A percentile compares a stretch with the other conserved stretches of the same genome.
Conservation (phyloP, 306 rosid species). For the Geum urbanum region DNA sequence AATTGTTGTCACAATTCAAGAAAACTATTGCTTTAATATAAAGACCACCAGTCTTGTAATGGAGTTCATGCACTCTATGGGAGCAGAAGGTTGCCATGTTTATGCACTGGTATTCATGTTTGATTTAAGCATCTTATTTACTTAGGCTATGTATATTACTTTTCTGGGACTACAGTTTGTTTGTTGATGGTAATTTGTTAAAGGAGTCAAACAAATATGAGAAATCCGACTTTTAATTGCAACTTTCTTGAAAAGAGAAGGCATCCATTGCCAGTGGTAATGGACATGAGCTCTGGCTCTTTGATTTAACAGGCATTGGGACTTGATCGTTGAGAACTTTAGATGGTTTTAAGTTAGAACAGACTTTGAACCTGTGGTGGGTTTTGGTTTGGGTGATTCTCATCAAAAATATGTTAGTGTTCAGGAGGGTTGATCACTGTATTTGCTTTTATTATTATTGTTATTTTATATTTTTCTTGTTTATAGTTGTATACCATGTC, state of each 20-base stretch:
- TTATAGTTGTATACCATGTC: background rate
- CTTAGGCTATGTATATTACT: background rate
- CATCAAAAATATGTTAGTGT: background rate
- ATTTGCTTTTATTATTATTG: background rate
- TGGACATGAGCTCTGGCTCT: background rate
- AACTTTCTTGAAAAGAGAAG: background rate
- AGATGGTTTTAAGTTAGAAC: background rate
- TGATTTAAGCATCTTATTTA: background rate
- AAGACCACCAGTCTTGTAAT: constrained; percentile 1
- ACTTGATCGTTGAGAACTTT: background rate
- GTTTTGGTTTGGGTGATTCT: background rate
- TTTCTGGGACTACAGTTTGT: background rate
- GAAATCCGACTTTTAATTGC: background rate
- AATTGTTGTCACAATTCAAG: background rate
- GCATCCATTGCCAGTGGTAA: background rate
- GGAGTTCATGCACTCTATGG: background rate
- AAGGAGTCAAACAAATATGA: background rate
- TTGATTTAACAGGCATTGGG: background rate
- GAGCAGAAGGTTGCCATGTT: background rate
- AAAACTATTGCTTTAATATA: background rate
- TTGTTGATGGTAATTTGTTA: background rate
- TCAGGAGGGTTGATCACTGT: background rate
- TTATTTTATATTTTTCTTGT: background rate
- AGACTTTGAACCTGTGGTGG: background rate
- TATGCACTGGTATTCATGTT: background rate